Evolutionary conservation across 176 grass and related monocot genomes (phyloP), one percentile per base, ranked within the genome.

Genomic region (Pontederia crassipes): DNA sequence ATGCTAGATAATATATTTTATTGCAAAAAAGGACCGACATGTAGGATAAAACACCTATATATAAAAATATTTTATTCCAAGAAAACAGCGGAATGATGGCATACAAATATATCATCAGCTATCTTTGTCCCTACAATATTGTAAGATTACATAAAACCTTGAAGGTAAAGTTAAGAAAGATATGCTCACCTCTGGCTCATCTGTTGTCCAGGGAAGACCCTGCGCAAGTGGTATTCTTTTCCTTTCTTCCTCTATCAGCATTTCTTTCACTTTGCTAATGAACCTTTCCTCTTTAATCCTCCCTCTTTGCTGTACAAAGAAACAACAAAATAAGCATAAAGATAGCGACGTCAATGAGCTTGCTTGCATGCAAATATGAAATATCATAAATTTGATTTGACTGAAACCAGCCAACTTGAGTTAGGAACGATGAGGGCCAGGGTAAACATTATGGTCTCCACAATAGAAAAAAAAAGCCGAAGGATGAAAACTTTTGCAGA

Each of bases 181-280:
- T 49, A 18, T 65, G 48, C 11, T 50, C 80, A 98, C 93, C 82
- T 98, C 84, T 14, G 93, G 88, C 54, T 98, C 93, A 20, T 92
- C 88, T 3, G 83, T 98, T 57, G 93, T 98, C 88, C 88, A 98
- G 0, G 93, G 84, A 61, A 98, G 72, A 55, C 93, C 93, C 78
- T 92, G 93, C 0, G 93, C 93, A 66, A 83, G 65, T 62, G 86
- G 85, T 54, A 92, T 83, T n/a, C 84, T 84, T 55, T 81, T 73
- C 54, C 79, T 88, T 55, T 98, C 74, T 68, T 98, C 79, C 58
- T 98, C 93, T 10, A 70, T 3, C 52, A 98, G 61, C 88, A 98
- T 92, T 57, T 83, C 77, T 48, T 92, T 78, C 6, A 98, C 79
- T 71, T 98, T 98, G 40, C 88, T 81, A 11, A 81, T 9, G n/a